Evolutionary conservation across 2,329 filamentous ascomycete genomes (phyloP).

Genomic region (Fusarium citri): DNA sequence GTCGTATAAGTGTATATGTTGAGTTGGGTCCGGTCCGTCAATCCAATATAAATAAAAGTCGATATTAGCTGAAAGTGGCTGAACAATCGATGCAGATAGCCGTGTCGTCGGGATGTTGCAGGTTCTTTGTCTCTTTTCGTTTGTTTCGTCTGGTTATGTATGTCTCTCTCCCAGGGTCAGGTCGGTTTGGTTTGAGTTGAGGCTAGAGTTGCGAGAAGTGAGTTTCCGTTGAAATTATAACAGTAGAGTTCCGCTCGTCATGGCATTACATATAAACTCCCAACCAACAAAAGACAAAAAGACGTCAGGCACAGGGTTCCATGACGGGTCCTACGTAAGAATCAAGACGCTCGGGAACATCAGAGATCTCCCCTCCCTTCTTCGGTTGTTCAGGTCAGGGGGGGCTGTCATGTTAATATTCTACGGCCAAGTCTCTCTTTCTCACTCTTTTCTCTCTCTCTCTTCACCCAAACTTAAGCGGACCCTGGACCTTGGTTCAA

Average conservation of each 20-base stretch:
- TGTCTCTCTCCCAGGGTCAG: slow-evolving; percentile 2
- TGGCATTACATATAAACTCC: background rate
- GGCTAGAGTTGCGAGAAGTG: background rate
- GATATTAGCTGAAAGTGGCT: slow-evolving; percentile 11
- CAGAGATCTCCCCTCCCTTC: slow-evolving; percentile 1
- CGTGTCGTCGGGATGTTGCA: slow-evolving; percentile 39
- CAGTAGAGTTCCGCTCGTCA: slow-evolving; percentile 13
- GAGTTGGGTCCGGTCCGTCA: background rate
- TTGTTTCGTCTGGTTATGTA: slow-evolving; percentile 8
- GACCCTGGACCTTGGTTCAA: slow-evolving; percentile 17
- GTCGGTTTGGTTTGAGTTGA: background rate
- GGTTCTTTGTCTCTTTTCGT: slow-evolving; percentile 23
- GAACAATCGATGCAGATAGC: slow-evolving; percentile 26
- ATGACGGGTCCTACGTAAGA: slow-evolving; percentile 29
- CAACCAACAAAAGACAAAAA: background rate
- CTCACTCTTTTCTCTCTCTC: background rate
- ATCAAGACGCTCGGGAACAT: slow-evolving; percentile 13
- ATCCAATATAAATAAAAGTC: slow-evolving; percentile 1
- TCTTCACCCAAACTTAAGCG: background rate
- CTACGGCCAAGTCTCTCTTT: slow-evolving; percentile 3
- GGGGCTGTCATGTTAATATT: slow-evolving; percentile 43
- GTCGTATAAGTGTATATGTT: slow-evolving; percentile 4
- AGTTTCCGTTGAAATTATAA: background rate
- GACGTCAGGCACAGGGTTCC: slow-evolving; percentile 37
- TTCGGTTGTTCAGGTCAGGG: background rate